A percentile compares a stretch with the other conserved stretches of the same genome.
phyloP scores from a whole-genome alignment of 305 asterid genomes.

The Solanum hybrid region DNA sequence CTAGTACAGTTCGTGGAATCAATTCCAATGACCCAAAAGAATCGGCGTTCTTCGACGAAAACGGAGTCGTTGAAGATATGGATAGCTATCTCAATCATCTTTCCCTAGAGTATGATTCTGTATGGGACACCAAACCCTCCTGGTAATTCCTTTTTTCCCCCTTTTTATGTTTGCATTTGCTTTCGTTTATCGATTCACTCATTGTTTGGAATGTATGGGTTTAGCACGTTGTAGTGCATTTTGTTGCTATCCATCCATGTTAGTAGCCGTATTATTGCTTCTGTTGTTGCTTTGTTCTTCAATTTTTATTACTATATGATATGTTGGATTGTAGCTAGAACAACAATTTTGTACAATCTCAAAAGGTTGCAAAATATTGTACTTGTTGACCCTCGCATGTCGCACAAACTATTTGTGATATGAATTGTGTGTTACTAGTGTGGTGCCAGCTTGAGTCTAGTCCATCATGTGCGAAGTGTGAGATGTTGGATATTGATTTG shows the following conservation, averaged over 20 bases:
- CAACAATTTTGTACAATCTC: background rate
- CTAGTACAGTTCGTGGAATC: constrained; percentile 17
- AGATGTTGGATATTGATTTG: background rate
- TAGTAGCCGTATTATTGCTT: background rate
- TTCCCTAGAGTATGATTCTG: constrained; percentile 83
- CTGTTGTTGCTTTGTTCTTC: background rate
- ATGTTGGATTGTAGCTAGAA: background rate
- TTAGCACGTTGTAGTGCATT: background rate
- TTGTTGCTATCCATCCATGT: background rate
- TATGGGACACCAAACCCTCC: constrained; percentile 96
- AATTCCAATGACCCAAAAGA: constrained; percentile 30
- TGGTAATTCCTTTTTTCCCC: constrained; percentile 29
- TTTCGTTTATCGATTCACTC: background rate
- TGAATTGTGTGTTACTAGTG: background rate
- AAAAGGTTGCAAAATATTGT: background rate
- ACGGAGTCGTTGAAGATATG: constrained; percentile 83
- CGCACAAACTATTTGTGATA: background rate
- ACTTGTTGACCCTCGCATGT: background rate
- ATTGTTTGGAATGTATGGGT: background rate
- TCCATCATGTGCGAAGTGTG: background rate
- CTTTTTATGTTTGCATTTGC: background rate
- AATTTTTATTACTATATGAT: background rate
- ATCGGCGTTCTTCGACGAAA: constrained; percentile 46
- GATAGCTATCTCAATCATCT: constrained; percentile 72
- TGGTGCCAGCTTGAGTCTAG: background rate